These are phyloP conservation scores for Moricandia arvensis DNA, from an alignment of 345 rosid species.

Conservation along the genomic window DNA sequence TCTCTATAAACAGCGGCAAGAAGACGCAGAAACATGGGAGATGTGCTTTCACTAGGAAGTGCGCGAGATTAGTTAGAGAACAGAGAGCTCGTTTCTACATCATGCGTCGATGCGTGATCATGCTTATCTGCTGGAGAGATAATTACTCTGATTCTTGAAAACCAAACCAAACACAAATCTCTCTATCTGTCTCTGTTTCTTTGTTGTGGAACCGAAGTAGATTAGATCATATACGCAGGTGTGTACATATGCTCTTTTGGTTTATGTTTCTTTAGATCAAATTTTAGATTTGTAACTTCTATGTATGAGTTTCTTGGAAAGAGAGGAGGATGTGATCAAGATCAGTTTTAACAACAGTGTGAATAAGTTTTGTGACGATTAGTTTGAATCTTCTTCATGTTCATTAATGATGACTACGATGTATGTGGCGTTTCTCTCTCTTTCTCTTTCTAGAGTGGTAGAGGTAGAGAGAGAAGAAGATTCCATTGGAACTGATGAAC, in stretches of 20 bases:
- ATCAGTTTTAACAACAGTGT: constrained; percentile 7
- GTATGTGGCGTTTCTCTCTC: constrained; percentile 17
- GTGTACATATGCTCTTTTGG: constrained; percentile 44
- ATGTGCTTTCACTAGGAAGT: constrained; percentile 76
- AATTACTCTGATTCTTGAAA: constrained; percentile 58
- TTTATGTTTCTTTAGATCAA: constrained; percentile 13
- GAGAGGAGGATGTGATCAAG: neutral
- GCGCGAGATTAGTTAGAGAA: constrained; percentile 77
- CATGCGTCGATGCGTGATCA: constrained; percentile 82
- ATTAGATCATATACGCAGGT: constrained; percentile 34
- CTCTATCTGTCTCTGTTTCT: constrained; percentile 9
- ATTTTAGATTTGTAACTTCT: constrained; percentile 15
- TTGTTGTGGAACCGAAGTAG: constrained; percentile 22
- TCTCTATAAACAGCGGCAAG: constrained; percentile 9
- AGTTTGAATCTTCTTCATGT: constrained; percentile 5
- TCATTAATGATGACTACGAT: constrained; percentile 19
- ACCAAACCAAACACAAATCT: neutral
- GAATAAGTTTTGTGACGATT: constrained; percentile 21
- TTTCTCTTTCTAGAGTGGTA: neutral
- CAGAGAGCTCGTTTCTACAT: constrained; percentile 95
- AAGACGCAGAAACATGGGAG: constrained; percentile 40
- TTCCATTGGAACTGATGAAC: constrained; percentile 55
- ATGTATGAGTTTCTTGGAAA: constrained; percentile 28
- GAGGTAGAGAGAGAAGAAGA: constrained; percentile 40
- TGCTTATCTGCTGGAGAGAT: constrained; percentile 97